A percentile compares a stretch with the other conserved stretches of the same genome.
These are phyloP conservation scores for Aspergillus hancockii DNA, from an alignment of 495 filamentous ascomycete species.

Conservation along the genomic window DNA sequence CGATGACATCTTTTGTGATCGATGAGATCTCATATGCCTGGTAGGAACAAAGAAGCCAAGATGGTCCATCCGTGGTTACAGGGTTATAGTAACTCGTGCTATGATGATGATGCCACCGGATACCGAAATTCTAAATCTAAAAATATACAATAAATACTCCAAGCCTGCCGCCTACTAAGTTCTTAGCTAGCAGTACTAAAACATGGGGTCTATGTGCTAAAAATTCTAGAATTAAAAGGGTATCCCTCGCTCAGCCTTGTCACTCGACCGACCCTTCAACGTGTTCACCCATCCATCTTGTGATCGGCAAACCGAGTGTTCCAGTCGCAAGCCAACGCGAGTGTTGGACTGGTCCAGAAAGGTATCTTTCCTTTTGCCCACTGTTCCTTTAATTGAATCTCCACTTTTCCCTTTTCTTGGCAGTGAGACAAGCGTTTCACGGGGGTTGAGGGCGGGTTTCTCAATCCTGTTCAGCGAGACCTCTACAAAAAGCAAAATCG, in stretches of 20 bases:
- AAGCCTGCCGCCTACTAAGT: neutral
- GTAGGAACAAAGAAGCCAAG: too few relatives aligned
- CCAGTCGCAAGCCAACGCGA: neutral
- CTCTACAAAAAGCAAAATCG: too few relatives aligned
- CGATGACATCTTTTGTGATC: neutral
- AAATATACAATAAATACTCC: neutral
- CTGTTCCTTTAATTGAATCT: neutral
- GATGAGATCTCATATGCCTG: too few relatives aligned
- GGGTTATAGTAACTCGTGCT: too few relatives aligned
- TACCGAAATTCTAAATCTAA: neutral
- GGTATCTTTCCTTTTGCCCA: neutral
- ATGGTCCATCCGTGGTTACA: too few relatives aligned
- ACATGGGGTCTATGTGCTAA: neutral
- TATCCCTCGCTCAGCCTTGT: neutral
- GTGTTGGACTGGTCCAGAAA: neutral
- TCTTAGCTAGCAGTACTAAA: neutral
- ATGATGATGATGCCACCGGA: too few relatives aligned
- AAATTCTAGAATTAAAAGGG: neutral
- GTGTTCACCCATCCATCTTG: neutral
- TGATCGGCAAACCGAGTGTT: neutral
- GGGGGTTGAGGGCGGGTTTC: neutral
- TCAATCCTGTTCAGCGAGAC: neutral
- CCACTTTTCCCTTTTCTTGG: slow-evolving; percentile 4
- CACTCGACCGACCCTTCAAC: neutral
- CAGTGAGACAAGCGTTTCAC: slow-evolving; percentile 2